Evolutionary conservation across 2,329 filamentous ascomycete genomes (phyloP).

Genomic region (Nemania abortiva): DNA sequence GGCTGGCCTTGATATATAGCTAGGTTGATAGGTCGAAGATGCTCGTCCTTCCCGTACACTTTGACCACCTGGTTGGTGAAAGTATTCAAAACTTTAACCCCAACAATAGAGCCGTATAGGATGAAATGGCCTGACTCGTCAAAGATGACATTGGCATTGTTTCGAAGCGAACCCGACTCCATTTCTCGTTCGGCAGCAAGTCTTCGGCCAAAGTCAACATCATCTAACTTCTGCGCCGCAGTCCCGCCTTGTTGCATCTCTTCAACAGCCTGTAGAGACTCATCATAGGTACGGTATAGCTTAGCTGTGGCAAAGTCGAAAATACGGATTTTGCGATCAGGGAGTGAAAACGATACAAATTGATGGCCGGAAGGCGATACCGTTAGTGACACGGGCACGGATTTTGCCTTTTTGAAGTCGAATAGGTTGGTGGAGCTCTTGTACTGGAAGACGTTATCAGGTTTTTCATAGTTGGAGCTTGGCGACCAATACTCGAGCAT

Average conservation of each 20-base stretch:
- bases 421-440: constrained; percentile 96
- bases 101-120: constrained; percentile 90
- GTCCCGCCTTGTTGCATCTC: constrained; percentile 98
- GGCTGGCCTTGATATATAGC: constrained; percentile 94
- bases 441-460: constrained; percentile 88
- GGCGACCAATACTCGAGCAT: constrained; percentile 99
- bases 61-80: constrained; percentile 93
- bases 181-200: constrained; percentile 89
- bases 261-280: constrained; percentile 87
- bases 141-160: constrained; percentile 88
- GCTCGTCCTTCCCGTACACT: constrained; percentile 90
- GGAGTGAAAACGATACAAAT: constrained; percentile 90
- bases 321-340: constrained; percentile 90
- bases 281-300: constrained; percentile 92
- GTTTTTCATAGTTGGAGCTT: constrained; percentile 85
- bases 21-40: constrained; percentile 84
- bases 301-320: constrained; percentile 94
- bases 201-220: constrained; percentile 90
- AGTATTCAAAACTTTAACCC: constrained; percentile 95
- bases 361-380: constrained; percentile 88
- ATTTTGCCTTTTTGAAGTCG: constrained; percentile 96
- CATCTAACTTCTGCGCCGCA: constrained; percentile 82
- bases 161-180: constrained; percentile 74
- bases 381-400: constrained; percentile 82
- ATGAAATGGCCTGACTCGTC: constrained; percentile 97